Conservation (phyloP, 164 flowering plant genomes). For the Hamamelis virginiana region DNA sequence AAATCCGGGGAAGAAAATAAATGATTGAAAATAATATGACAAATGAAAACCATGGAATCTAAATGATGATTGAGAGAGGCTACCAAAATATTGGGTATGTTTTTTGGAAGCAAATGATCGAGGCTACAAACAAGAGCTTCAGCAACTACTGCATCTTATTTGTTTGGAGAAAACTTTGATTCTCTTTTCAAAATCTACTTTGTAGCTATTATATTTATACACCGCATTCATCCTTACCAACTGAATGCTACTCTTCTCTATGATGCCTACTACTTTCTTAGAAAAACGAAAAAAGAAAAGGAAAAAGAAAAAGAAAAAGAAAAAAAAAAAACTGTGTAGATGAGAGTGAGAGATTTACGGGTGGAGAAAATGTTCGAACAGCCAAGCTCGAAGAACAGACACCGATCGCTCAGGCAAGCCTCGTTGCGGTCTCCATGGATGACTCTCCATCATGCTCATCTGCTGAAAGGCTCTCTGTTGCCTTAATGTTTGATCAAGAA, state of each 20-base stretch:
- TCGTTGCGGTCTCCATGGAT: slow-evolving; percentile 97
- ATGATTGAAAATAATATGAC: slow-evolving; percentile 18
- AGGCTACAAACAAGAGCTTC: slow-evolving; percentile 2
- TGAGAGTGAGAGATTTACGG: slow-evolving; percentile 61
- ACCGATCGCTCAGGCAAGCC: slow-evolving; percentile 95
- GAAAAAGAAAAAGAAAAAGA: not conserved
- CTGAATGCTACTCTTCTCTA: too few relatives aligned
- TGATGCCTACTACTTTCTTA: too few relatives aligned
- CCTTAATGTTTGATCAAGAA: slow-evolving; percentile 75
- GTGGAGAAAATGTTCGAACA: slow-evolving; percentile 95
- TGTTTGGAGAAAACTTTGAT: slow-evolving; percentile 9
- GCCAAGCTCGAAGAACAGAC: slow-evolving; percentile 95
- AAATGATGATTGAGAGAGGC: slow-evolving; percentile 25
- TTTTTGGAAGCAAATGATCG: slow-evolving; percentile 26
- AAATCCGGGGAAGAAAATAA: not conserved
- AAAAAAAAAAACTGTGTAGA: not conserved
- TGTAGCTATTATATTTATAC: slow-evolving; percentile 7
- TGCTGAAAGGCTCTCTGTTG: slow-evolving; percentile 83
- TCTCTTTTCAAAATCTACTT: slow-evolving; percentile 15
- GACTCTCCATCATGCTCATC: slow-evolving; percentile 78
- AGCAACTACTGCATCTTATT: slow-evolving; percentile 8
- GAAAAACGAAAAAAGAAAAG: too few relatives aligned
- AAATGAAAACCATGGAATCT: slow-evolving; percentile 26
- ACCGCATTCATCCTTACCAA: too few relatives aligned
- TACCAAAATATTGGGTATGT: slow-evolving; percentile 19